Evolutionary conservation across 2,329 filamentous ascomycete genomes (phyloP).

Genomic region (Clathrospora elynae): DNA sequence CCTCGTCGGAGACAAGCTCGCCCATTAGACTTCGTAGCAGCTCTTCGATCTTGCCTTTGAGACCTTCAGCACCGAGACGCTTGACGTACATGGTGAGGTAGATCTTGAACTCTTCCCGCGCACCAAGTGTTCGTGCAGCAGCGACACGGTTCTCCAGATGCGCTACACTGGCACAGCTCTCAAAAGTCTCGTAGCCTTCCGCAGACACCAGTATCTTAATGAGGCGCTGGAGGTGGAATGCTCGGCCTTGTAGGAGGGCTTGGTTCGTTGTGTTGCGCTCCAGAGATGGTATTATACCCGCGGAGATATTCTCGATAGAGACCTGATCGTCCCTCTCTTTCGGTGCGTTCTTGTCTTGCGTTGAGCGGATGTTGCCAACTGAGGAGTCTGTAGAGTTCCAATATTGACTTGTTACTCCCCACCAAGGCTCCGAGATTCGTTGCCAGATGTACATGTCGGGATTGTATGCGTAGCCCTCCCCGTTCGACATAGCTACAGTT

Average conservation of each 20-base stretch:
- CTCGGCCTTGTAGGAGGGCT: constrained; percentile 85
- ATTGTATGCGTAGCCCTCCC: constrained; percentile 91
- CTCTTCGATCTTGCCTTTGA: constrained; percentile 89
- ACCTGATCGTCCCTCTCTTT: constrained; percentile 54
- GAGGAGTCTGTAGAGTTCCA: constrained; percentile 98
- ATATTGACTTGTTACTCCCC: constrained; percentile 96
- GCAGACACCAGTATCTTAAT: constrained; percentile 86
- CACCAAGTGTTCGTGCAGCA: constrained; percentile 80
- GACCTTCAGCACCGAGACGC: constrained; percentile 85
- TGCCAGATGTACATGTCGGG: constrained; percentile 89
- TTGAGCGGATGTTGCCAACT: constrained; percentile 77
- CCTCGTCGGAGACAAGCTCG: constrained; percentile 63
- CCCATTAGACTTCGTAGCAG: constrained; percentile 81
- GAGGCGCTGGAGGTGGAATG: constrained; percentile 87
- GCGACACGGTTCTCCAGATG: constrained; percentile 95
- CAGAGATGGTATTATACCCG: constrained; percentile 89
- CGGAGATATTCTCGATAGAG: constrained; percentile 70
- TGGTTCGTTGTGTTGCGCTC: constrained; percentile 95
- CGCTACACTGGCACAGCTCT: constrained; percentile 87
- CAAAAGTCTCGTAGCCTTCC: constrained; percentile 90
- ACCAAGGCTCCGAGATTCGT: constrained; percentile 94
- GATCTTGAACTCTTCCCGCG: constrained; percentile 88
- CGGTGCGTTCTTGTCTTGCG: constrained; percentile 40
- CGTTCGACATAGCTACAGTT: constrained; percentile 89
- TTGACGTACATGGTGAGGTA: constrained; percentile 99